phyloP scores from a whole-genome alignment of 2,329 filamentous ascomycete genomes.

The Stemphylium beticola region DNA sequence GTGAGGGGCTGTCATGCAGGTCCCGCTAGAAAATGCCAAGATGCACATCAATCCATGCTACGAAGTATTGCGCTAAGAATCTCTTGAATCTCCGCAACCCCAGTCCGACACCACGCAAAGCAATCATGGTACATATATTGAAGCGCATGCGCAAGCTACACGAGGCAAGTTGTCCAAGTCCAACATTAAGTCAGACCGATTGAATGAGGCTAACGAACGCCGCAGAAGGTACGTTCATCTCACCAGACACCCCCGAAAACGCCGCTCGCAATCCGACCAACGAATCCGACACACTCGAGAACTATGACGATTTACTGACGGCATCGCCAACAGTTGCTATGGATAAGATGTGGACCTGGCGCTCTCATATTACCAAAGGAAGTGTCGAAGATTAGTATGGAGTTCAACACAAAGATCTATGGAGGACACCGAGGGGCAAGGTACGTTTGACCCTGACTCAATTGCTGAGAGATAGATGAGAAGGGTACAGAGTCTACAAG shows the following conservation, averaged over 20 bases:
- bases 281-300: not conserved
- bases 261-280: not conserved
- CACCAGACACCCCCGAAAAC: slow-evolving; percentile 25
- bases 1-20: not conserved
- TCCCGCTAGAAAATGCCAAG: slow-evolving; percentile 16
- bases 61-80: slow-evolving; percentile 23
- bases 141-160: slow-evolving; percentile 77
- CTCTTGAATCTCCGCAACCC: slow-evolving; percentile 32
- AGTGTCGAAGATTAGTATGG: slow-evolving; percentile 75
- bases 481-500: too few species aligned
- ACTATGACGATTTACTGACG: slow-evolving; percentile 10
- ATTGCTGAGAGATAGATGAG: not conserved
- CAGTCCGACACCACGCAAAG: slow-evolving; percentile 22
- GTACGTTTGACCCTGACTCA: slow-evolving; percentile 54
- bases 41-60: slow-evolving; percentile 12
- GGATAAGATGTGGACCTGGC: slow-evolving; percentile 79
- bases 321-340: slow-evolving; percentile 64
- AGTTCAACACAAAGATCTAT: slow-evolving; percentile 68
- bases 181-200: not conserved
- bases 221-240: slow-evolving; percentile 41
- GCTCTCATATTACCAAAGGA: slow-evolving; percentile 80
- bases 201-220: slow-evolving; percentile 27
- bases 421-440: slow-evolving; percentile 75
- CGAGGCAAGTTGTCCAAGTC: slow-evolving; percentile 61
- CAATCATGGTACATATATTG: slow-evolving; percentile 62